Evolutionary conservation across 176 grass and related monocot species (phyloP).

Genomic region (Poa pratensis): DNA sequence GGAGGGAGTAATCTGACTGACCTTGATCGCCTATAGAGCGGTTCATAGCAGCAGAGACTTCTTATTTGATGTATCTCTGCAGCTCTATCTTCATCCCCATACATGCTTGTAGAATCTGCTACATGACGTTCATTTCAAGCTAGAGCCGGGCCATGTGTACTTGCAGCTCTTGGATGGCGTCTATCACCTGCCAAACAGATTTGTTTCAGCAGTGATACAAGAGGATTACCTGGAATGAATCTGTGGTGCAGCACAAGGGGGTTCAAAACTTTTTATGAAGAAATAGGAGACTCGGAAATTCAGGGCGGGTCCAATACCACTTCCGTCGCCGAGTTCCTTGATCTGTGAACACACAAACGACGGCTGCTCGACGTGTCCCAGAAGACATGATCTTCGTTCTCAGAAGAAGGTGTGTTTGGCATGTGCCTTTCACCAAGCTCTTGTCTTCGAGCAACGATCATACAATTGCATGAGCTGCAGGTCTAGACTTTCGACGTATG

Average conservation of each 20-base stretch:
- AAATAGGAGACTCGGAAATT: neutral
- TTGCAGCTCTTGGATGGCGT: slow-evolving; percentile 63
- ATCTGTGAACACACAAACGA: slow-evolving; percentile 34
- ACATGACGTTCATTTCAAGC: slow-evolving; percentile 39
- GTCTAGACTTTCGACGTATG: slow-evolving; percentile 56
- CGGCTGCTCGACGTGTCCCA: slow-evolving; percentile 29
- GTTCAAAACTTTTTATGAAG: neutral
- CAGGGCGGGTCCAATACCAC: slow-evolving; percentile 41
- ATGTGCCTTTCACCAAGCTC: slow-evolving; percentile 44
- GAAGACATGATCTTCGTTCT: slow-evolving; percentile 38
- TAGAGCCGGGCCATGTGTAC: slow-evolving; percentile 57
- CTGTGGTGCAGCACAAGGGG: too few relatives aligned
- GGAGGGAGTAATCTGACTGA: neutral
- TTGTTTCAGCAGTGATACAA: neutral
- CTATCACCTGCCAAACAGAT: slow-evolving; percentile 55
- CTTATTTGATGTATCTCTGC: slow-evolving; percentile 74
- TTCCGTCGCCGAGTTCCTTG: slow-evolving; percentile 46
- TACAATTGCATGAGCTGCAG: slow-evolving; percentile 76
- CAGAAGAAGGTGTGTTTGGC: neutral
- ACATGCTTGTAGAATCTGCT: slow-evolving; percentile 75
- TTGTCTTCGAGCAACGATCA: slow-evolving; percentile 68
- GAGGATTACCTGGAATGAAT: neutral
- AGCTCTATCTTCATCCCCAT: slow-evolving; percentile 95
- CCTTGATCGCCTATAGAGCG: slow-evolving; percentile 46
- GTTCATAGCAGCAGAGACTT: slow-evolving; percentile 80